Evolutionary conservation across 805 yeast species (phyloP), one percentile per base, ranked within the genome.

Genomic region (Zygoascus flipseniorum): DNA sequence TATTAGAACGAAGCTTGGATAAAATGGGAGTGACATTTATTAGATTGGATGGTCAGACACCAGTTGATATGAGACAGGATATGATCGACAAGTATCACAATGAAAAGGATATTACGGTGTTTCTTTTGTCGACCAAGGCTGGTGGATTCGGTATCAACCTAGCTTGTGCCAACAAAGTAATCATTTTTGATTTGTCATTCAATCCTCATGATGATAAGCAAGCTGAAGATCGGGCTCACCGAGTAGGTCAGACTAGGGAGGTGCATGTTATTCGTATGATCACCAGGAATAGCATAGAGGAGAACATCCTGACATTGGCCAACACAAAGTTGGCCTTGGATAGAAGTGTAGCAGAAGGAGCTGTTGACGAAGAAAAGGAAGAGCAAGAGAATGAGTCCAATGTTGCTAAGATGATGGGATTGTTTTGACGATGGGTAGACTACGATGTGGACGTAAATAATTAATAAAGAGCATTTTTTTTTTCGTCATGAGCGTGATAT

Each of bases 101-200:
- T 35, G 95, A 89, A 56, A 78, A 79, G 0, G 75, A 81, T 5
- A 87, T 93, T 58, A 92, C 95, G 0, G 85, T 93, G 2, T 92
- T 93, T 63, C 73, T 93, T 49, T 73, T 93, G 45, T 88, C 97
- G 10, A 93, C 99, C 2, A 89, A 88, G 66, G 98, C 99, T 0
- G 99, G 99, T 65, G 99, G 99, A 0, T 93, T 93, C 70, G 99
- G 99, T 54, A 93, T 93, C 70, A 93, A 93, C 65, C 76, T 93
- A 62, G 93, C 95, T 1, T 93, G 96, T 65, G 98, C 99, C 8
- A 92, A 89, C 65, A 81, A 84, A 56, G 99, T 93, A 1, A 76
- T 93, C 51, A 86, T 93, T 32, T 90, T 83, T 65, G 99, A 93
- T 66, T 92, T 89, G 66, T 84, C 95, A 50, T 93, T 93, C 73